phyloP scores from a whole-genome alignment of 352 stramenopile genomes.

The Globisporangium apiculatum region DNA sequence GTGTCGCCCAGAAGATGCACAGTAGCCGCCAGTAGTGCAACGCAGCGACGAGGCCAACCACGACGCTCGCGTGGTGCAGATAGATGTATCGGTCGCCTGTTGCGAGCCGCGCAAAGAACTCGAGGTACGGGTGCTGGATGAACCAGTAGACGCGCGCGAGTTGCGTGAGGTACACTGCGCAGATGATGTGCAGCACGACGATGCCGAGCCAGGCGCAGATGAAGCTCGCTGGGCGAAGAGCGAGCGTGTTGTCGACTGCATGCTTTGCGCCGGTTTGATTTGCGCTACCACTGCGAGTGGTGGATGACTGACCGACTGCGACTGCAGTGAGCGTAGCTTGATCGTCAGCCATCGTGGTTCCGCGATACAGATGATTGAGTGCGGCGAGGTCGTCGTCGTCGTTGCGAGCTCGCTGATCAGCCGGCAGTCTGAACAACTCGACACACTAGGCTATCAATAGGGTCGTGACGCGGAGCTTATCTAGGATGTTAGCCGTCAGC shows the following conservation, averaged over 20 bases:
- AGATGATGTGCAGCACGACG: neutral
- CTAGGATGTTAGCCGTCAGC: no score
- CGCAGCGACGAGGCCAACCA: neutral
- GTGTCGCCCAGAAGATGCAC: neutral
- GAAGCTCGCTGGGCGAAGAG: neutral
- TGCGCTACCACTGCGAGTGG: no score
- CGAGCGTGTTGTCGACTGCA: neutral
- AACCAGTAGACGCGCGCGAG: neutral
- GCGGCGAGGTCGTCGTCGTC: no score
- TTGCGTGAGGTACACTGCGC: constrained; percentile 4
- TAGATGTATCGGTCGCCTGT: neutral
- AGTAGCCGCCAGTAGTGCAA: constrained; percentile 7
- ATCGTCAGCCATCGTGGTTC: no score
- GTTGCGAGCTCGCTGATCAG: no score
- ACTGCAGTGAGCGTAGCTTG: no score
- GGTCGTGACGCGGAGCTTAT: no score
- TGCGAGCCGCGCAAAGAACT: constrained; percentile 1
- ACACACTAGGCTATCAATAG: no score
- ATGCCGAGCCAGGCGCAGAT: constrained; percentile 1
- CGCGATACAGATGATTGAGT: no score
- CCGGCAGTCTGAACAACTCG: no score
- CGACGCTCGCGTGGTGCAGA: neutral
- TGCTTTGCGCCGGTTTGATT: no score
- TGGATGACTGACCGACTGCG: no score
- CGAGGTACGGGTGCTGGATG: constrained; percentile 3